Evolutionary conservation across 257 asterid species (phyloP), one percentile per base, ranked within the genome.

Genomic region (Apocynum venetum): DNA sequence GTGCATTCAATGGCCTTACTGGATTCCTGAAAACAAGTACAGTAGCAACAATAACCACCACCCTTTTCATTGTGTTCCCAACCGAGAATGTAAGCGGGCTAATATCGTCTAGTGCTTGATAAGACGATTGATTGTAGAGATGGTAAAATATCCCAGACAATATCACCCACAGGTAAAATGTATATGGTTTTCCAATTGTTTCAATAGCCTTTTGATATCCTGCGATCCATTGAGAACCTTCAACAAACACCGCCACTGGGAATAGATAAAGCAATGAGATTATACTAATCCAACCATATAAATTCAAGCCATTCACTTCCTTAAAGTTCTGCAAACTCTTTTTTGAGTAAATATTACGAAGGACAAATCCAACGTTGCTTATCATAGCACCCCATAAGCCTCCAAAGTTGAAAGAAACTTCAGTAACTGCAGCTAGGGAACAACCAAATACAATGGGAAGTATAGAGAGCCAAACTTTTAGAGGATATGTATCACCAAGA

Each of bases 41-140:
- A 1, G 93, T 88, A 20, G 97, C 91, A 47, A 94, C 87, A 75
- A 94, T 94, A 57, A 94, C 98, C 83, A 94, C 98, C 43, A 94
- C 98, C 52, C 98, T 89, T 91, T 94, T 94, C 98, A 94, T 94
- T 0, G 97, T 94, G 69, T 94, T 94, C 76, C 98, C 97, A 17
- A 94, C 96, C 0, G 97, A 94, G 83, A 94, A 94, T 15, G 98
- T 84, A 72, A 94, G 90, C 0, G 98, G 98, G 77, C 97, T 94
- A 73, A 94, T 94, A 76, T 94, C 98, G 86, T 94, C 98, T 40
- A 94, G 90, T 3, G 98, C 98, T 72, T 94, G 97, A 53, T 94
- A 94, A 0, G 98, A 94, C 13, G 97, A 92, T 86, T 94, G 98
- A 61, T 94, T 94, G 61, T 94, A 94, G 61, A 94, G 88, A 82